Conservation (phyloP, 2,329 filamentous ascomycete species). For the Cordyceps javanica region DNA sequence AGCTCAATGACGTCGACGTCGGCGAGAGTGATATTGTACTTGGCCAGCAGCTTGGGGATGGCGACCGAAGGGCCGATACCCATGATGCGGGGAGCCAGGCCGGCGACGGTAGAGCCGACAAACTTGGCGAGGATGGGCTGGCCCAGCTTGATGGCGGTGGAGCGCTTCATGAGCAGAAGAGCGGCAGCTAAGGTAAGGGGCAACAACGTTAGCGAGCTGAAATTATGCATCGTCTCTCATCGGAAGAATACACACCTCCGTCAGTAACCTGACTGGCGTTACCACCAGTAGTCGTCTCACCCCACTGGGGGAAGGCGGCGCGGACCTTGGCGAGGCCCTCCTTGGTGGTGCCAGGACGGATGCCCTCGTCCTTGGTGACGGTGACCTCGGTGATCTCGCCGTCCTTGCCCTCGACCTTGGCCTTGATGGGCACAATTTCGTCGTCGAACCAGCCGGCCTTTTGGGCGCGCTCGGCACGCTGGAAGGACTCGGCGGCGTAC, state of each 20-base stretch:
- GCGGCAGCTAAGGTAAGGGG: conserved; percentile 59
- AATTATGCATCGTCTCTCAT: not conserved
- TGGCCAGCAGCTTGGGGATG: conserved; percentile 75
- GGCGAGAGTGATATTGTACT: conserved; percentile 69
- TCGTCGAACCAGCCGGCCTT: conserved; percentile 88
- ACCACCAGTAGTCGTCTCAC: conserved; percentile 78
- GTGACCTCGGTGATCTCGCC: conserved; percentile 73
- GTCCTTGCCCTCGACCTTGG: conserved; percentile 76
- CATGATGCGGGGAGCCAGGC: conserved; percentile 91
- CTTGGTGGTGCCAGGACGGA: conserved; percentile 81
- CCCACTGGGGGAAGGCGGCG: conserved; percentile 84
- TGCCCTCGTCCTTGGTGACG: conserved; percentile 81
- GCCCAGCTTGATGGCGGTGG: conserved; percentile 75
- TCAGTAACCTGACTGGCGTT: conserved; percentile 96
- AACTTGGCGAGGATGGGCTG: conserved; percentile 95
- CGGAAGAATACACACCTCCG: conserved; percentile 52
- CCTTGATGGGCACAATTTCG: conserved; percentile 85
- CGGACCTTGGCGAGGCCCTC: conserved; percentile 80
- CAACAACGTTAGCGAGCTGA: too few relatives aligned
- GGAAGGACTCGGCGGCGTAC: conserved; percentile 82
- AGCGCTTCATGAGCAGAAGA: conserved; percentile 89
- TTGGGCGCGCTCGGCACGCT: conserved; percentile 80
- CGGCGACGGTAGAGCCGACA: conserved; percentile 83
- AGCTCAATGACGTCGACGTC: conserved; percentile 90
- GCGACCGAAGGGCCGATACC: conserved; percentile 76